phyloP scores from a whole-genome alignment of 768 basidiomycete genomes.

The Suillus discolor region DNA sequence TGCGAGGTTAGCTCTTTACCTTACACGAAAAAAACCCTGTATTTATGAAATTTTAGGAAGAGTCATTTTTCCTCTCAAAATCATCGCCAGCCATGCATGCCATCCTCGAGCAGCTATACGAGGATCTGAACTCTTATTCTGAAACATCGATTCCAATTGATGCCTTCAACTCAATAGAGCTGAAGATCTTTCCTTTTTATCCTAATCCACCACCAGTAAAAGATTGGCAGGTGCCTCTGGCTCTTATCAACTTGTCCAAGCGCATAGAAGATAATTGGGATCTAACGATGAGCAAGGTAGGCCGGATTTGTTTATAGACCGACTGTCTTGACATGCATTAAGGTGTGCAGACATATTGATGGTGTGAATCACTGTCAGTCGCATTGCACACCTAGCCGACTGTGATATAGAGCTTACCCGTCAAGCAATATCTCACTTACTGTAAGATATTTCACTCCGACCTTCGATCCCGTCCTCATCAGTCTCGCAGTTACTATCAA shows the following conservation, averaged over 20 bases:
- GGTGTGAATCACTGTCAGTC: constrained; percentile 90
- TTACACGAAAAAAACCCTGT: constrained; percentile 4
- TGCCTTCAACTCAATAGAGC: constrained; percentile 89
- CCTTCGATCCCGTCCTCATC: not conserved
- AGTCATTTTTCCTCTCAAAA: constrained; percentile 81
- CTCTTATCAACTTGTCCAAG: constrained; percentile 80
- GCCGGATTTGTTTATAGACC: constrained; percentile 4
- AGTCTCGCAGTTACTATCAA: constrained; percentile 80
- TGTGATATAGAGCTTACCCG: constrained; percentile 83
- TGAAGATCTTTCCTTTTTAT: constrained; percentile 96
- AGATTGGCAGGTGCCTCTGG: constrained; percentile 95
- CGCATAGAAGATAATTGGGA: constrained; percentile 95
- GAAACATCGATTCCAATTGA: constrained; percentile 94
- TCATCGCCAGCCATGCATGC: constrained; percentile 71
- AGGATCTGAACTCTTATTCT: constrained; percentile 96
- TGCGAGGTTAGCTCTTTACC: constrained; percentile 72
- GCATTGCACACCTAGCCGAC: constrained; percentile 90
- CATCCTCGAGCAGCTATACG: constrained; percentile 94
- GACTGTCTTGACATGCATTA: constrained; percentile 6
- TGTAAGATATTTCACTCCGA: constrained; percentile 54
- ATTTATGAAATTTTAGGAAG: constrained; percentile 56
- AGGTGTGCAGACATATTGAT: constrained; percentile 84
- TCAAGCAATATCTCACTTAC: constrained; percentile 86
- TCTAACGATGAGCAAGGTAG: constrained; percentile 85
- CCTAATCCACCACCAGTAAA: constrained; percentile 89